Evolutionary conservation across 106 monocot genomes (phyloP), one percentile per base, ranked within the genome.

Genomic region (Acorus gramineus): DNA sequence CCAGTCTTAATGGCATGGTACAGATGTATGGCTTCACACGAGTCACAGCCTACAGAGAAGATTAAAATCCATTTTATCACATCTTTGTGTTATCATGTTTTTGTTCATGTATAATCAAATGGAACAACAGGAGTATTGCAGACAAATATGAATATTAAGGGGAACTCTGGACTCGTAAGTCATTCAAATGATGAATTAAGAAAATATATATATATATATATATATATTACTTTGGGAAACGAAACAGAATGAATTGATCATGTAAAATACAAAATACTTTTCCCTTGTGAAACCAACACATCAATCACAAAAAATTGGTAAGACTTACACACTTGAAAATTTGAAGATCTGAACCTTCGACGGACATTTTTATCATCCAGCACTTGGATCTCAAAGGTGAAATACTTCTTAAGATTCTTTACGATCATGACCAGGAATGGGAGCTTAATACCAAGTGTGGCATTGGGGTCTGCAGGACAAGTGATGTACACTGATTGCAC

Each of bases 351-450:
- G 49, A 99, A 92, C 43, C 92, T 82, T 2, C 92, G 78, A 28
- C 98, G 82, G 43, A 99, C 98, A 66, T 92, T 99, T 77, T 91
- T 98, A 84, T 99, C 98, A 76, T 99, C 98, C 77, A 99, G 63
- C 42, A 99, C 71, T 68, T 99, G 98, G 49, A 99, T 89, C 78
- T 99, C 98, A 86, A 99, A 99, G 8, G 92, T 88, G 77, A 98
- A 92, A 71, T 96, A 96, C 60, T 91, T 91, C 80, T 87, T 96
- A 12, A 87, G 47, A 69, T 92, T 92, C 76, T 99, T 99, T 57
- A 99, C 89, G 64, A 99, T 86, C 75, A 99, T 79, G 56, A 92
- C 86, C 55, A 99, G 58, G 76, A 86, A 86, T 42, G 83, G 86
- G 60, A 99, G 92, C 79, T 99, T 99, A 69, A 99, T 99, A 28